Evolutionary conservation across 78 protist genomes (phyloP).

Genomic region (Pirum gemmata): DNA sequence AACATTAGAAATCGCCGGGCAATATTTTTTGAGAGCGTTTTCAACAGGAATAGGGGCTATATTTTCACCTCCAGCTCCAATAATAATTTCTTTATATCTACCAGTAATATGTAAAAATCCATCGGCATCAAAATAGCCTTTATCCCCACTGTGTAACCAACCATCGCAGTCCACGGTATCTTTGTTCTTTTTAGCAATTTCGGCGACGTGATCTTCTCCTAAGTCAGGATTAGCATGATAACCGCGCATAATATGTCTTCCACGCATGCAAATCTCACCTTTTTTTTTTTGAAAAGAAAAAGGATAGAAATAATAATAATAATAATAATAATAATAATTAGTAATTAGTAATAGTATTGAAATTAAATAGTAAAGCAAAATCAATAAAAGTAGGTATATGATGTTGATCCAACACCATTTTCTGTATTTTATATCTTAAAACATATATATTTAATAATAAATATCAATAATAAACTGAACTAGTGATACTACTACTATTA

Average conservation of each 20-base stretch:
- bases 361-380: too few species aligned
- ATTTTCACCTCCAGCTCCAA: slow-evolving; percentile 89
- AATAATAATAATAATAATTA: too few species aligned
- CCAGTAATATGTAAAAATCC: slow-evolving; percentile 70
- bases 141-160: slow-evolving; percentile 77
- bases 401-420: too few species aligned
- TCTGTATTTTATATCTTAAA: too few species aligned
- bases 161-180: slow-evolving; percentile 73
- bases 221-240: not conserved
- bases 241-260: slow-evolving; percentile 44
- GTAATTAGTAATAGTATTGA: too few species aligned
- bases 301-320: too few species aligned
- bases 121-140: slow-evolving; percentile 58
- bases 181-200: slow-evolving; percentile 51
- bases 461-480: too few species aligned
- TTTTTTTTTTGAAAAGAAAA: too few species aligned
- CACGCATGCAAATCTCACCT: slow-evolving; percentile 57
- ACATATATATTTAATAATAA: too few species aligned
- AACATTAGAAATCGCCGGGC: slow-evolving; percentile 49
- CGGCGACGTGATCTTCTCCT: not conserved
- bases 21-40: slow-evolving; percentile 49
- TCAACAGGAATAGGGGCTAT: slow-evolving; percentile 78
- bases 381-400: too few species aligned
- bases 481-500: too few species aligned
- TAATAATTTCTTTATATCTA: slow-evolving; percentile 78